Percentiles rank a stretch among this genome's conserved stretches.
Conservation (phyloP, 1,139 yeast species). For the Hansenula lynferdii region DNA sequence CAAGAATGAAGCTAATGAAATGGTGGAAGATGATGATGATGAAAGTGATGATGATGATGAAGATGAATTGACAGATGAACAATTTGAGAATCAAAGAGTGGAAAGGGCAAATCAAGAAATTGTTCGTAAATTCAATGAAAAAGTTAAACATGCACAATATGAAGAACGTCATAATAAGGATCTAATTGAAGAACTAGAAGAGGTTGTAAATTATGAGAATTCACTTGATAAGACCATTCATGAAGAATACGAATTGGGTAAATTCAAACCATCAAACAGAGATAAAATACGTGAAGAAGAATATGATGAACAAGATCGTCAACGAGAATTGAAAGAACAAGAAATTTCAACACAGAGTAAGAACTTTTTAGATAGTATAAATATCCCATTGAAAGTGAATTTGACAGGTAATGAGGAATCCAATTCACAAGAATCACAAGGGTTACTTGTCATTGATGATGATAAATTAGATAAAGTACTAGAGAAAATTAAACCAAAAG, state of each 20-base stretch:
- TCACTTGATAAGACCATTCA: constrained; percentile 14
- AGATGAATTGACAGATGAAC: constrained; percentile 23
- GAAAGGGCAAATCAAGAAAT: constrained; percentile 22
- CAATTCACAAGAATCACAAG: too few species aligned
- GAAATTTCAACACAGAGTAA: constrained; percentile 16
- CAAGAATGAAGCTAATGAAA: constrained; percentile 25
- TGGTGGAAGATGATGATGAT: constrained; percentile 22
- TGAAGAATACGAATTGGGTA: constrained; percentile 13
- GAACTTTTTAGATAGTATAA: constrained; percentile 21
- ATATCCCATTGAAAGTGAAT: constrained; percentile 16
- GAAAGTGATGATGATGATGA: constrained; percentile 25
- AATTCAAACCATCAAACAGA: constrained; percentile 15
- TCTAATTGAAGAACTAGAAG: constrained; percentile 16
- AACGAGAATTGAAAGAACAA: constrained; percentile 23
- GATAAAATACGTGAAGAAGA: constrained; percentile 16
- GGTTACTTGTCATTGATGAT: constrained; percentile 8
- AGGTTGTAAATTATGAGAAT: constrained; percentile 19
- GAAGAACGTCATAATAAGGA: constrained; percentile 19
- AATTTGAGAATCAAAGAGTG: constrained; percentile 21
- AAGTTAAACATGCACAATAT: constrained; percentile 20
- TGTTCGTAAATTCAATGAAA: constrained; percentile 21
- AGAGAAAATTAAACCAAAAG: constrained; percentile 27
- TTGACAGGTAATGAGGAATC: too few species aligned
- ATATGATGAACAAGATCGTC: constrained; percentile 17
- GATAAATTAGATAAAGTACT: constrained; percentile 13